A percentile compares a stretch with the other conserved stretches of the same genome.
These are phyloP conservation scores for Penicillium bovifimosum DNA, from an alignment of 495 filamentous ascomycete genomes.

Conservation along the genomic window DNA sequence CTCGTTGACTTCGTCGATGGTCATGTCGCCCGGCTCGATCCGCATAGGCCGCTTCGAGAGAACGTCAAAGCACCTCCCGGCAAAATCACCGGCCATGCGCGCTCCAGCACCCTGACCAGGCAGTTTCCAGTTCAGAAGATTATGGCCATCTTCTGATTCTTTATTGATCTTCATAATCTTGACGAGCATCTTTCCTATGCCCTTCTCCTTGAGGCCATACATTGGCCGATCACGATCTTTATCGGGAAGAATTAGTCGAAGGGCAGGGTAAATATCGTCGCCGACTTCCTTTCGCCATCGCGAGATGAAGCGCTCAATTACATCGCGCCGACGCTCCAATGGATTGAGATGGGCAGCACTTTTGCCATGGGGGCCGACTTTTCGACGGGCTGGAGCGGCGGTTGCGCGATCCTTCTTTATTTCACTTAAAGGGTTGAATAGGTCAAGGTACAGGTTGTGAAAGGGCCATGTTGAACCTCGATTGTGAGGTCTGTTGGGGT, in stretches of 20 bases:
- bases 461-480: slow-evolving; percentile 75
- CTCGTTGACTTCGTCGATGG: slow-evolving; percentile 83
- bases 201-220: slow-evolving; percentile 92
- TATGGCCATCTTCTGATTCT: slow-evolving; percentile 81
- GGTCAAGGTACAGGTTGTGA: slow-evolving; percentile 63
- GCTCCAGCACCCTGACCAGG: slow-evolving; percentile 61
- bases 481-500: slow-evolving; percentile 80
- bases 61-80: slow-evolving; percentile 79
- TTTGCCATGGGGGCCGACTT: slow-evolving; percentile 52
- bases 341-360: slow-evolving; percentile 55
- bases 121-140: slow-evolving; percentile 88
- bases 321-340: slow-evolving; percentile 72
- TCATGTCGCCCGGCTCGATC: slow-evolving; percentile 66
- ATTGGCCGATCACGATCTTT: slow-evolving; percentile 90
- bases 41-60: slow-evolving; percentile 79
- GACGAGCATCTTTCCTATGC: slow-evolving; percentile 81
- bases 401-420: slow-evolving; percentile 70
- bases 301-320: slow-evolving; percentile 86
- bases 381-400: slow-evolving; percentile 40
- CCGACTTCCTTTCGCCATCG: slow-evolving; percentile 86
- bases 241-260: slow-evolving; percentile 87
- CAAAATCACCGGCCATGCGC: slow-evolving; percentile 82
- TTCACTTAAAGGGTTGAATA: slow-evolving; percentile 84
- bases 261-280: slow-evolving; percentile 86
- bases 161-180: slow-evolving; percentile 90